Base-by-base conservation (phyloP, 306 rosid species). In the Acacia confusa region DNA sequence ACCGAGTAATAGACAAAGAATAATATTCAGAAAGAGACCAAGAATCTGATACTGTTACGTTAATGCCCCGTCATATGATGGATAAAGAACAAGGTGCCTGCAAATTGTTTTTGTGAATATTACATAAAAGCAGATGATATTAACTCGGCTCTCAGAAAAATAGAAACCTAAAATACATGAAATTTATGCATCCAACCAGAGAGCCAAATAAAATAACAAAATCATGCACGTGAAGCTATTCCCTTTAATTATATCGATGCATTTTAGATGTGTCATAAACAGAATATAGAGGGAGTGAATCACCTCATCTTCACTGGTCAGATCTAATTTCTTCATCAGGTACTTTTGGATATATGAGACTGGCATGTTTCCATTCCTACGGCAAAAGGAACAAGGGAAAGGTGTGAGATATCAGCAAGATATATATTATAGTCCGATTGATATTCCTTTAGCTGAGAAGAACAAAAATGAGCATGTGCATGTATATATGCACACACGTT, bases 351-450 rank as follows among this genome's bases (percentile, higher is more conserved):
- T 85, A 68, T 83, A 89, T 0, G 94, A 92, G 47, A 92, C 97
- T 7, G 98, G 93, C 58, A 90, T 76, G 76, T 82, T 92, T 82
- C 98, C 94, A 86, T 95, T 91, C 92, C 99, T 95, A 89, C 55
- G 45, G 79, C 74, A 82, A 82, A 78, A 45, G 79, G 34, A 65
- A 53, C 10, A 65, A 78, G 72, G 41, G 15, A 80, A 41, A 71
- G 19, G 36, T 3, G 4, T 53, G 12, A 52, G 52, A 78, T 50
- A 71, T 79, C 65, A 85, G 19, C 61, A 72, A 36, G 40, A 32
- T 32, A 79, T 34, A 38, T 76, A 44, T 48, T 74, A 61, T 60
- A 61, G 40, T 78, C 45, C 25, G 73, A 68, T 68, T 4, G 11
- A 67, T 36, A 36, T 20, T 34, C 28, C 36, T 22, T 10, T 58